phyloP scores from a whole-genome alignment of 805 yeast species.

The Isabelozyma rhagii region DNA sequence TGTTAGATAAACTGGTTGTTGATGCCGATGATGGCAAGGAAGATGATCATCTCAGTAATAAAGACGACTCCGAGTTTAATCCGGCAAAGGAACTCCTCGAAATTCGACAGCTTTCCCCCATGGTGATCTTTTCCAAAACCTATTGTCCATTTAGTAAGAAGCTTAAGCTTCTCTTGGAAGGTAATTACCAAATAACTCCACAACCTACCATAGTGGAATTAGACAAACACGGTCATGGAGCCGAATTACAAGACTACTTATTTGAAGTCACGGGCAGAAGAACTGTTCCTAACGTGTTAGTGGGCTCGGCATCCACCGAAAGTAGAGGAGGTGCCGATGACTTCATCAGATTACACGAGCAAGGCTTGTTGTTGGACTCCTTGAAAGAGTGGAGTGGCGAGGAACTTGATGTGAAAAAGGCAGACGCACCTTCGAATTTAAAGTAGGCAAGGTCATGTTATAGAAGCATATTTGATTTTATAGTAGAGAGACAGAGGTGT shows the following conservation, averaged over 20 bases:
- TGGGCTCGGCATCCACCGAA: slow-evolving; percentile 48
- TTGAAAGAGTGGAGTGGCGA: slow-evolving; percentile 65
- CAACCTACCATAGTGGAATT: slow-evolving; percentile 72
- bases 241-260: slow-evolving; percentile 69
- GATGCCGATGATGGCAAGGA: slow-evolving; percentile 2
- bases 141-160: slow-evolving; percentile 75
- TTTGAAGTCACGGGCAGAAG: slow-evolving; percentile 66
- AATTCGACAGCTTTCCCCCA: slow-evolving; percentile 61
- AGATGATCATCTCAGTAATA: slow-evolving; percentile 7
- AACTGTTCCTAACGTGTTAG: slow-evolving; percentile 88
- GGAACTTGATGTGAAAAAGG: slow-evolving; percentile 44
- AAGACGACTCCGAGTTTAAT: slow-evolving; percentile 18
- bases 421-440: slow-evolving; percentile 56
- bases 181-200: slow-evolving; percentile 70
- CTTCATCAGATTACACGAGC: slow-evolving; percentile 56
- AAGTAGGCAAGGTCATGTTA: slow-evolving; percentile 7
- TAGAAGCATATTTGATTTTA: too few relatives aligned
- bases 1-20: too few relatives aligned
- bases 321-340: slow-evolving; percentile 92
- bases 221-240: slow-evolving; percentile 76
- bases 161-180: slow-evolving; percentile 63
- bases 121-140: slow-evolving; percentile 54
- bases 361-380: slow-evolving; percentile 48
- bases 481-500: too few relatives aligned
- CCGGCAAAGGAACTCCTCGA: slow-evolving; percentile 44